Evolutionary conservation across 2,329 filamentous ascomycete species (phyloP).

Genomic region (Colletotrichum godetiae): DNA sequence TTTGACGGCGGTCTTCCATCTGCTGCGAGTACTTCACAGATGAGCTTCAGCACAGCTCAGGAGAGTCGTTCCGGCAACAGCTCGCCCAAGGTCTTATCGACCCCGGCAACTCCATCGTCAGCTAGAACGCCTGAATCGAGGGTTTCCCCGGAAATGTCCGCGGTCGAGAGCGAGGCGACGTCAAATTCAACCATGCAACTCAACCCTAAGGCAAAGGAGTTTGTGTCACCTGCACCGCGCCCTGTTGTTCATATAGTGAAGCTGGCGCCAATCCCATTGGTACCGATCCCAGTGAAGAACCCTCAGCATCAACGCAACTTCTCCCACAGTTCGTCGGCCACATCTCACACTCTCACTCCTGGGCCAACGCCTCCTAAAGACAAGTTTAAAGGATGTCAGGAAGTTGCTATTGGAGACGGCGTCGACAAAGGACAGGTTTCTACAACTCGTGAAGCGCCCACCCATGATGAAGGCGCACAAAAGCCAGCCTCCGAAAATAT

Average conservation of each 20-base stretch:
- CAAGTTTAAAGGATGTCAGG: neutral
- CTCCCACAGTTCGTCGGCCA: slow-evolving; percentile 9
- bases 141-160: neutral
- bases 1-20: neutral
- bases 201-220: slow-evolving; percentile 25
- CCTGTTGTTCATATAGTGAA: neutral
- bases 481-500: neutral
- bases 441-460: neutral
- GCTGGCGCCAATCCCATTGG: slow-evolving; percentile 6
- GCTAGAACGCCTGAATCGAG: neutral
- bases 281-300: slow-evolving; percentile 20
- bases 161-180: neutral
- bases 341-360: slow-evolving; percentile 22
- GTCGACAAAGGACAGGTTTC: neutral
- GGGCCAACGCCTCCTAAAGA: slow-evolving; percentile 5
- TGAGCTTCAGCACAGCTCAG: slow-evolving; percentile 15
- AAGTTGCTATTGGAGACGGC: neutral
- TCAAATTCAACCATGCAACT: neutral
- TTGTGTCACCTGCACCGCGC: neutral
- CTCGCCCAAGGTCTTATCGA: slow-evolving; percentile 2
- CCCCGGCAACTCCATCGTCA: slow-evolving; percentile 11
- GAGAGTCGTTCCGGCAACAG: slow-evolving; percentile 6
- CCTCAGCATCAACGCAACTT: neutral
- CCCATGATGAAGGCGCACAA: neutral
- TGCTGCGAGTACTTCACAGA: neutral